Conservation (phyloP, 2,329 filamentous ascomycete species). For the Fusarium graminum region DNA sequence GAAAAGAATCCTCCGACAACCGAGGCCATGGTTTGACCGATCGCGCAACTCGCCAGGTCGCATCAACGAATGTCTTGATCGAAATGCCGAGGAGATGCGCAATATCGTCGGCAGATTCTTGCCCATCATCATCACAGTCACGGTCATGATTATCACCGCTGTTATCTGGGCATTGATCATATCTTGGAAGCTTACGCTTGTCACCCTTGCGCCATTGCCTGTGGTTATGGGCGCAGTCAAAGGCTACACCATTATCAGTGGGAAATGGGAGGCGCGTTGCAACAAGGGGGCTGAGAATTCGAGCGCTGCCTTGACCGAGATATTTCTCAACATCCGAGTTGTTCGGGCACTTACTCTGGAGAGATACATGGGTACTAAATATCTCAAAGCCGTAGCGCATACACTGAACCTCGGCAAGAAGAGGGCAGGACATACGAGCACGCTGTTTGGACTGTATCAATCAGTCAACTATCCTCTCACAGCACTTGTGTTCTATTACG, state of each 20-base stretch:
- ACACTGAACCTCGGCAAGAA: slow-evolving; percentile 73
- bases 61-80: slow-evolving; percentile 80
- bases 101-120: slow-evolving; percentile 84
- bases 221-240: slow-evolving; percentile 75
- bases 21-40: slow-evolving; percentile 81
- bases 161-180: slow-evolving; percentile 79
- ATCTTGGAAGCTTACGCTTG: slow-evolving; percentile 84
- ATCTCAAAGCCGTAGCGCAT: slow-evolving; percentile 63
- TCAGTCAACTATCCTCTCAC: slow-evolving; percentile 78
- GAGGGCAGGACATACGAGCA: slow-evolving; percentile 75
- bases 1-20: slow-evolving; percentile 78
- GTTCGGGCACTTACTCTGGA: slow-evolving; percentile 83
- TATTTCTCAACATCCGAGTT: slow-evolving; percentile 82
- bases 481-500: slow-evolving; percentile 88
- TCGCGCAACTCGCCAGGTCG: slow-evolving; percentile 72
- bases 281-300: slow-evolving; percentile 73
- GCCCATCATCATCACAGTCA: slow-evolving; percentile 75
- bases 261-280: slow-evolving; percentile 78
- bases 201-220: slow-evolving; percentile 77
- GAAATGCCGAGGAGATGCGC: slow-evolving; percentile 88
- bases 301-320: slow-evolving; percentile 74
- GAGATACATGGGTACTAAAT: slow-evolving; percentile 74
- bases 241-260: slow-evolving; percentile 73
- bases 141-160: slow-evolving; percentile 76
- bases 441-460: slow-evolving; percentile 83